Conservation (phyloP, 768 basidiomycete genomes). For the Panellus pusillus region DNA sequence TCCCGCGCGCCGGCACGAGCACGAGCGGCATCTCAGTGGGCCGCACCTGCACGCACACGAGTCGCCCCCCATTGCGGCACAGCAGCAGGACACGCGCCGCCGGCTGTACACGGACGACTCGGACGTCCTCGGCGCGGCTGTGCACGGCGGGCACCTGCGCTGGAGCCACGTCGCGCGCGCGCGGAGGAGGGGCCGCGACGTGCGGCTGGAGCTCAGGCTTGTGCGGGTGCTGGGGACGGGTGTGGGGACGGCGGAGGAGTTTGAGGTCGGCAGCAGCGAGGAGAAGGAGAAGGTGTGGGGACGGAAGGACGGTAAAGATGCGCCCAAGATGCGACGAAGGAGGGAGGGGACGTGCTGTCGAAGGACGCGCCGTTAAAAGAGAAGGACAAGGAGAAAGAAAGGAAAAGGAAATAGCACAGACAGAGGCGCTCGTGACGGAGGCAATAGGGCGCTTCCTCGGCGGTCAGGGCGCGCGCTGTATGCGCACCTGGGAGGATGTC, state of each 20-base stretch:
- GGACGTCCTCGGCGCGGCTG: slow-evolving; percentile 46
- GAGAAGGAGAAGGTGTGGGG: neutral
- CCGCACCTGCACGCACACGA: neutral
- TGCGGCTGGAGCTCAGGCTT: slow-evolving; percentile 41
- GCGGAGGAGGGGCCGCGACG: slow-evolving; percentile 31
- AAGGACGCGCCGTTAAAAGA: neutral
- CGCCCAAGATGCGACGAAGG: neutral
- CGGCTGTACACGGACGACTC: slow-evolving; percentile 58
- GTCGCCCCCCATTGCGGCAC: neutral
- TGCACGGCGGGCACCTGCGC: slow-evolving; percentile 47
- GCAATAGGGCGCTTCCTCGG: slow-evolving; percentile 47
- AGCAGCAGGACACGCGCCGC: slow-evolving; percentile 15
- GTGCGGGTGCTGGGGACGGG: slow-evolving; percentile 31
- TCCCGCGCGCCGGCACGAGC: neutral
- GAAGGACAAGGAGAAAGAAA: no score
- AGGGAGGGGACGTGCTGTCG: neutral
- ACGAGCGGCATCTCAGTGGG: neutral
- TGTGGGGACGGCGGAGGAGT: neutral
- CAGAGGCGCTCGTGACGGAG: slow-evolving; percentile 27
- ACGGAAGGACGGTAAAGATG: neutral
- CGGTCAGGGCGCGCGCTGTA: slow-evolving; percentile 44
- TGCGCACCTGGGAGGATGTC: slow-evolving; percentile 21
- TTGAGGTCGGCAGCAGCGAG: neutral
- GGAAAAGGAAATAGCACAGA: neutral
- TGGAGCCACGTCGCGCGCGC: slow-evolving; percentile 44